A percentile compares a stretch with the other conserved stretches of the same genome.
phyloP scores from a whole-genome alignment of 1,284 basidiomycete species.

The Athelia psychrophila region DNA sequence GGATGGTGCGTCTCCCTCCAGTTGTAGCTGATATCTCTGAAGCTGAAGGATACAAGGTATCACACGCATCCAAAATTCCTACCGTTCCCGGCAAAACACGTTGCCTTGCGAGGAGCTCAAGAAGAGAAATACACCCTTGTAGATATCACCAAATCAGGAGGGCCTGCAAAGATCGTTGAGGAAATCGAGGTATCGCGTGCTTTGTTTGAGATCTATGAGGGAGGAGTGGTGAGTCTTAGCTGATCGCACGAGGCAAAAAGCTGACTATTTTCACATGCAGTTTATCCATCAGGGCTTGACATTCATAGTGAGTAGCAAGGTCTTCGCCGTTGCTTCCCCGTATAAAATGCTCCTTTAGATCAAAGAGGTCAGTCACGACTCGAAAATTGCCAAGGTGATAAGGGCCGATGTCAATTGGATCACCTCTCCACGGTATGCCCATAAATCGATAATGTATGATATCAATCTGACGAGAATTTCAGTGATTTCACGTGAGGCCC shows the following conservation, averaged over 20 bases:
- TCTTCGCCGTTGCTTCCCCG: conserved; percentile 1
- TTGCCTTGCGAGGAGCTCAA: conserved; percentile 75
- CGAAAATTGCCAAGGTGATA: conserved; percentile 68
- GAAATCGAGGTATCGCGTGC: conserved; percentile 87
- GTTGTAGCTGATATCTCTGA: background rate
- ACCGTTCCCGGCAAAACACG: conserved; percentile 71
- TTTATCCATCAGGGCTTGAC: conserved; percentile 83
- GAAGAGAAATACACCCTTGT: conserved; percentile 81
- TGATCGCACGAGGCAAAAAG: background rate
- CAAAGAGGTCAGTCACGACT: conserved; percentile 80
- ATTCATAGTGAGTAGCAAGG: conserved; percentile 51
- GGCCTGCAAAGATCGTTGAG: conserved; percentile 61
- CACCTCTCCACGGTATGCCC: conserved; percentile 66
- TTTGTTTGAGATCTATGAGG: conserved; percentile 82
- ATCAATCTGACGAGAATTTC: conserved; percentile 4
- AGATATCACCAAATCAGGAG: conserved; percentile 46
- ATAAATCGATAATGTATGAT: background rate
- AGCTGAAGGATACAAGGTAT: conserved; percentile 43
- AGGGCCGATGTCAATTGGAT: conserved; percentile 82
- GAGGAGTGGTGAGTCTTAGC: conserved; percentile 52
- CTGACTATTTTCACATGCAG: conserved; percentile 30
- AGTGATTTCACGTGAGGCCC: conserved; percentile 74
- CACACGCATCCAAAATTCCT: conserved; percentile 77
- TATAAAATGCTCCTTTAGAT: conserved; percentile 41
- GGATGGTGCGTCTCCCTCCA: conserved; percentile 55